phyloP scores from a whole-genome alignment of 2,329 filamentous ascomycete species.

The Ilyonectria sp. region DNA sequence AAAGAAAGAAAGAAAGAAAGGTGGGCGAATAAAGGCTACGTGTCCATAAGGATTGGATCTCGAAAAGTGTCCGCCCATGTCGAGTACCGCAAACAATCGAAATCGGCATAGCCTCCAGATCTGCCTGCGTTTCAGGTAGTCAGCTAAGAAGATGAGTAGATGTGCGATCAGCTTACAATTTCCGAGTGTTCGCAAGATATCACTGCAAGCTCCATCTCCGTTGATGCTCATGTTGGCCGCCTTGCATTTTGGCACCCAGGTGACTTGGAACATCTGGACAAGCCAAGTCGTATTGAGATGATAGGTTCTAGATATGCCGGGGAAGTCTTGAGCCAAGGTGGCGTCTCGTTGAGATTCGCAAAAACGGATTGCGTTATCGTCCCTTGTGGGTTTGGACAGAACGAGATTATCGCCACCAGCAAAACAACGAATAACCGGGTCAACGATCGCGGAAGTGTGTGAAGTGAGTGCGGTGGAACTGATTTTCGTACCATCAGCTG shows the following conservation, averaged over 20 bases:
- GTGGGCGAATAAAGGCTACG: not conserved
- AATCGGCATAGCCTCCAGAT: not conserved
- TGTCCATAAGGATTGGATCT: not conserved
- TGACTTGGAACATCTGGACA: not conserved
- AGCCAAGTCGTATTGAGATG: not conserved
- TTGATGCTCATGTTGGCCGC: not conserved
- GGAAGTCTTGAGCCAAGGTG: not conserved
- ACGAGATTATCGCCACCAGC: not conserved
- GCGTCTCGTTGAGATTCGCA: not conserved
- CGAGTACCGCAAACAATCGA: not conserved
- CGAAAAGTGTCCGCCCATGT: not conserved
- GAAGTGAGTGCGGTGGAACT: not conserved
- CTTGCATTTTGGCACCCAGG: not conserved
- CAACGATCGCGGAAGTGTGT: not conserved
- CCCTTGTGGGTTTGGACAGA: not conserved
- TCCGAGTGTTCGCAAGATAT: not conserved
- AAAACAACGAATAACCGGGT: not conserved
- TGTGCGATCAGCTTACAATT: conserved; percentile 3
- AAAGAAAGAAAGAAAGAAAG: not conserved
- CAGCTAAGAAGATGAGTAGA: not conserved
- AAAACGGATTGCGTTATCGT: not conserved
- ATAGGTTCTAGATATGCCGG: not conserved
- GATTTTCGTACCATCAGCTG: not conserved
- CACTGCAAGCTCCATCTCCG: not conserved
- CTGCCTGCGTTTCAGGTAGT: not conserved